These are phyloP conservation scores for Trichophaea hybrida DNA, from an alignment of 2,329 filamentous ascomycete genomes.

Conservation along the genomic window DNA sequence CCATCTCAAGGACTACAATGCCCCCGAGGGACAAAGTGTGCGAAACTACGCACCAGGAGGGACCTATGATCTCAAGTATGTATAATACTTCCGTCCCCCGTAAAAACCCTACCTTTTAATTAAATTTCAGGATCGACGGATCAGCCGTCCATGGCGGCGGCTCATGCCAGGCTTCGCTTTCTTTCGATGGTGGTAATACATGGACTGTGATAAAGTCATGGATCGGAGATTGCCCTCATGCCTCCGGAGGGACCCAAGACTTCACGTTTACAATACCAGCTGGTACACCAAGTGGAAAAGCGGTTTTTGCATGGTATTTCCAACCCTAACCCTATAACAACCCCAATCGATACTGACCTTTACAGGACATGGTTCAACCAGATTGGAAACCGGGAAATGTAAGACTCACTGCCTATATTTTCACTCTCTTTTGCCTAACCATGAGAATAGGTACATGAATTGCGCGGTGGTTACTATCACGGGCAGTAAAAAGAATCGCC, in stretches of 20 bases:
- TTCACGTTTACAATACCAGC: slow-evolving; percentile 10
- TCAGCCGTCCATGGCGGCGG: slow-evolving; percentile 7
- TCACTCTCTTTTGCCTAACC: not conserved
- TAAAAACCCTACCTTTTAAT: not conserved
- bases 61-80: slow-evolving; percentile 19
- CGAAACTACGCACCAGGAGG: slow-evolving; percentile 17
- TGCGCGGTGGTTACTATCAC: slow-evolving; percentile 56
- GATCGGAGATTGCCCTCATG: slow-evolving; percentile 4
- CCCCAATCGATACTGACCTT: slow-evolving; percentile 1
- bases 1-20: slow-evolving; percentile 17
- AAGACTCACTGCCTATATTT: not conserved
- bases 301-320: slow-evolving; percentile 10
- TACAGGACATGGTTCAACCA: slow-evolving; percentile 62
- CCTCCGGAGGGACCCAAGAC: not conserved
- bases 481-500: not conserved
- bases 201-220: slow-evolving; percentile 29
- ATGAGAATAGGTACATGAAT: slow-evolving; percentile 54
- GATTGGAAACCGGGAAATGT: slow-evolving; percentile 62
- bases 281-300: slow-evolving; percentile 3
- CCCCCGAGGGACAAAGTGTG: slow-evolving; percentile 17
- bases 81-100: not conserved
- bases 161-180: slow-evolving; percentile 9
- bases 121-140: slow-evolving; percentile 6
- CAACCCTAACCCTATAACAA: not conserved
- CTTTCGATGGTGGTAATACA: slow-evolving; percentile 5